Conservation (phyloP, 345 rosid species). For the Punica granatum region DNA sequence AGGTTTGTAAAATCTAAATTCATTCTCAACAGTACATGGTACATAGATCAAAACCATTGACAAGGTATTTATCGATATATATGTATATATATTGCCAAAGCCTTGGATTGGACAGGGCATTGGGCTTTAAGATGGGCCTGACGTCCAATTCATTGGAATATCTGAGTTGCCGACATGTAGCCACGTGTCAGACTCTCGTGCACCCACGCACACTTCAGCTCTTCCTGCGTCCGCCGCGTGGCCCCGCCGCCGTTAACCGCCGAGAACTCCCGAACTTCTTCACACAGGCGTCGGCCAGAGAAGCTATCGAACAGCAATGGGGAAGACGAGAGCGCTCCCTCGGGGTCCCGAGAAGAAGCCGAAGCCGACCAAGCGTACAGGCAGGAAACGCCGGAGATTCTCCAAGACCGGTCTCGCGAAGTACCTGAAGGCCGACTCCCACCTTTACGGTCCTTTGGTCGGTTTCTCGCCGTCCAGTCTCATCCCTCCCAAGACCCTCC, state of each 20-base stretch:
- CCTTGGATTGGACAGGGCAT: too few relatives aligned
- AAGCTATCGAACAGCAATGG: background rate
- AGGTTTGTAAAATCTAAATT: too few relatives aligned
- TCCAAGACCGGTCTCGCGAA: background rate
- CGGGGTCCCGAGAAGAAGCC: background rate
- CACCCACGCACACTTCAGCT: background rate
- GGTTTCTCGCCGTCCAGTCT: background rate
- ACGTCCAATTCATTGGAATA: too few relatives aligned
- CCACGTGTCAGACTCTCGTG: background rate
- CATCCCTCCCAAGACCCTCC: conserved; percentile 1
- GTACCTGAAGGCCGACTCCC: background rate
- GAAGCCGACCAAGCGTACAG: background rate
- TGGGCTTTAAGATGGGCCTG: too few relatives aligned
- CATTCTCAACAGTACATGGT: too few relatives aligned
- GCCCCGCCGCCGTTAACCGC: background rate
- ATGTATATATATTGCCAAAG: too few relatives aligned
- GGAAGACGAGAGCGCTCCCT: background rate
- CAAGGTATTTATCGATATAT: too few relatives aligned
- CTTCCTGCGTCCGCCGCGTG: background rate
- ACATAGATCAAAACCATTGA: too few relatives aligned
- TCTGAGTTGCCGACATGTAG: background rate
- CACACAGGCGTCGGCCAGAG: background rate
- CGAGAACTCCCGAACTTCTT: background rate
- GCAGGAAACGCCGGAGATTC: background rate
- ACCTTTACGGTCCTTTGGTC: conserved; percentile 5